phyloP scores from a whole-genome alignment of 208 protist species.

The Trypanosoma melophagium region DNA sequence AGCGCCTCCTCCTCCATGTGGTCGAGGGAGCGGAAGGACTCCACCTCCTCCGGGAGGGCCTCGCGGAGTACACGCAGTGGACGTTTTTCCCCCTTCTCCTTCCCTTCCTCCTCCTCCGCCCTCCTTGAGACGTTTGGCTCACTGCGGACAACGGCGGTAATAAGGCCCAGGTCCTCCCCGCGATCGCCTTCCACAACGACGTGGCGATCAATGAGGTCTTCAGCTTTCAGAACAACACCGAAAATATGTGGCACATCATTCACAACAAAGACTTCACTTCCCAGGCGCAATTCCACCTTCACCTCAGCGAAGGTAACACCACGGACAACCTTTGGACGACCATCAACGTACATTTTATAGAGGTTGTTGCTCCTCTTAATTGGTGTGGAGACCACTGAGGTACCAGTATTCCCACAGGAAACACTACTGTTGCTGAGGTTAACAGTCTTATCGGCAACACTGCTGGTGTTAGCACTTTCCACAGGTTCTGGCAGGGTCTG shows the following conservation, averaged over 20 bases:
- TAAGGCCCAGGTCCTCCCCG: constrained; percentile 74
- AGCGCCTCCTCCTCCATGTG: constrained; percentile 61
- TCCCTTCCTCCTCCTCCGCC: too few species aligned
- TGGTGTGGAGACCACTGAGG: constrained; percentile 32
- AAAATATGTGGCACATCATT: constrained; percentile 52
- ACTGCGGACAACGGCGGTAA: constrained; percentile 33
- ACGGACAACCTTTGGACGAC: constrained; percentile 48
- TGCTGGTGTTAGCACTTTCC: constrained; percentile 20
- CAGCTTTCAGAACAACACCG: constrained; percentile 32
- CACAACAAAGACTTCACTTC: constrained; percentile 48
- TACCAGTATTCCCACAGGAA: constrained; percentile 26
- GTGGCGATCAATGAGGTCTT: constrained; percentile 48
- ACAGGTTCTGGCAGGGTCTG: neutral
- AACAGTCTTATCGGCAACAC: constrained; percentile 20
- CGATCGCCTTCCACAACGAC: constrained; percentile 86
- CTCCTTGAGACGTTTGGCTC: constrained; percentile 10
- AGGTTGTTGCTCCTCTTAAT: constrained; percentile 44
- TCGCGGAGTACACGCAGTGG: constrained; percentile 46
- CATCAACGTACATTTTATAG: constrained; percentile 46
- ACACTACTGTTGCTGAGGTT: constrained; percentile 27
- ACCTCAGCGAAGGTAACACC: constrained; percentile 55
- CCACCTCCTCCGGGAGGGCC: constrained; percentile 50
- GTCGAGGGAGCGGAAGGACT: constrained; percentile 37
- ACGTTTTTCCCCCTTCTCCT: constrained; percentile 22
- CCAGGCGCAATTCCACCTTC: constrained; percentile 47